Percentiles rank a stretch among this genome's conserved stretches.
Conservation (phyloP, 352 stramenopile species). For the Phytophthora pistaciae region DNA sequence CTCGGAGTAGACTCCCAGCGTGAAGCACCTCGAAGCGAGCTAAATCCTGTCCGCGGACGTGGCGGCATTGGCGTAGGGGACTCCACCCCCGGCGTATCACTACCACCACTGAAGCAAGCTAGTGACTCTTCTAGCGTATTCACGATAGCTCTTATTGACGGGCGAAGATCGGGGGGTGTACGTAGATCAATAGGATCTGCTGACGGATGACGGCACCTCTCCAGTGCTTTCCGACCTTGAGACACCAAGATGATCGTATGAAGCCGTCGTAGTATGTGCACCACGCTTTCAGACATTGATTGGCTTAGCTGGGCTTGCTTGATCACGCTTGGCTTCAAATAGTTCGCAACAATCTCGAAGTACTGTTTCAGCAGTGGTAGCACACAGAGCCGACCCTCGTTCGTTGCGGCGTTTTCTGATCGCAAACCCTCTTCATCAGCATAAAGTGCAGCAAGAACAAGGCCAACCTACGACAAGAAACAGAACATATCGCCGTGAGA, state of each 20-base stretch:
- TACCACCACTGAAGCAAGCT: constrained; percentile 21
- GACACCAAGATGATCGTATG: constrained; percentile 76
- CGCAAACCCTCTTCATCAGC: constrained; percentile 25
- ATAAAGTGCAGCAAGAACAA: constrained; percentile 52
- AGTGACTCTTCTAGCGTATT: constrained; percentile 49
- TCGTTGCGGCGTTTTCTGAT: constrained; percentile 12
- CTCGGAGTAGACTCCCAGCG: constrained; percentile 30
- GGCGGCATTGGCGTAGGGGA: constrained; percentile 5
- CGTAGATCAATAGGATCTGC: constrained; percentile 68
- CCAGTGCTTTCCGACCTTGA: constrained; percentile 53
- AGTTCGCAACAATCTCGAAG: constrained; percentile 57
- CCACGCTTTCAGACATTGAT: constrained; percentile 41
- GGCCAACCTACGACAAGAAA: constrained; percentile 40
- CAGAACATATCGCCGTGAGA: constrained; percentile 3
- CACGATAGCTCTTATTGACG: constrained; percentile 63
- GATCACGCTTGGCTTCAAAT: constrained; percentile 52
- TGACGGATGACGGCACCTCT: constrained; percentile 54
- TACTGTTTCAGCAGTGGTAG: constrained; percentile 55
- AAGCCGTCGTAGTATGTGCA: constrained; percentile 55
- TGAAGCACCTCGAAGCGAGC: constrained; percentile 19
- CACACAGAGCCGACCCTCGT: constrained; percentile 17
- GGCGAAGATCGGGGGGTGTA: constrained; percentile 65
- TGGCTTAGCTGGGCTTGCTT: constrained; percentile 47
- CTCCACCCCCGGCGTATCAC: not conserved
- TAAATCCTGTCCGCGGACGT: constrained; percentile 28